A percentile compares a stretch with the other conserved stretches of the same genome.
Conservation (phyloP, 768 basidiomycete species). For the Xerocomus spinulosus region DNA sequence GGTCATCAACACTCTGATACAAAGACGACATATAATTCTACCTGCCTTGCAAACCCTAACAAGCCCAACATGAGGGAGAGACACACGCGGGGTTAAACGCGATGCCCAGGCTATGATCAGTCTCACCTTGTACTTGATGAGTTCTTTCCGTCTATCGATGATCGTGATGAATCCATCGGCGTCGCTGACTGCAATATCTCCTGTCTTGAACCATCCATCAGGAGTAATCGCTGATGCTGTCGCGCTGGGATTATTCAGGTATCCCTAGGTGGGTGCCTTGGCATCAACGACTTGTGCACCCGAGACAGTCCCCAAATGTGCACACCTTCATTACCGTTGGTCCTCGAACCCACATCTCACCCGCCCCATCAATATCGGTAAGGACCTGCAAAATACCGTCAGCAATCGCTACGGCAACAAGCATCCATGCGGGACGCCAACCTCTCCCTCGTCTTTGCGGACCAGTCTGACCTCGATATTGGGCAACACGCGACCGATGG, state of each 20-base stretch:
- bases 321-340: conserved; percentile 74
- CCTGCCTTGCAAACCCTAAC: conserved; percentile 71
- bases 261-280: conserved; percentile 46
- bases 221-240: conserved; percentile 64
- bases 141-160: conserved; percentile 69
- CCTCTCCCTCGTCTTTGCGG: conserved; percentile 52
- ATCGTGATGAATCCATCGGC: conserved; percentile 69
- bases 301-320: too few species aligned
- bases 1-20: background rate
- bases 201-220: conserved; percentile 86
- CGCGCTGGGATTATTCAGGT: conserved; percentile 66
- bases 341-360: conserved; percentile 81
- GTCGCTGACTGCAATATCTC: conserved; percentile 70
- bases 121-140: conserved; percentile 68
- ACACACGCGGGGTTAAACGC: background rate
- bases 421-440: background rate
- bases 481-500: conserved; percentile 65
- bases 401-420: background rate
- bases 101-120: background rate
- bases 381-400: conserved; percentile 16
- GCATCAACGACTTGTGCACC: background rate
- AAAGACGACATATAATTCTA: background rate
- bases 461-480: conserved; percentile 75
- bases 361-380: conserved; percentile 40
- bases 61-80: background rate